Percentiles rank a stretch among this genome's conserved stretches.
phyloP scores from a whole-genome alignment of 768 basidiomycete species.

The Sporobolomyces pararoseus region DNA sequence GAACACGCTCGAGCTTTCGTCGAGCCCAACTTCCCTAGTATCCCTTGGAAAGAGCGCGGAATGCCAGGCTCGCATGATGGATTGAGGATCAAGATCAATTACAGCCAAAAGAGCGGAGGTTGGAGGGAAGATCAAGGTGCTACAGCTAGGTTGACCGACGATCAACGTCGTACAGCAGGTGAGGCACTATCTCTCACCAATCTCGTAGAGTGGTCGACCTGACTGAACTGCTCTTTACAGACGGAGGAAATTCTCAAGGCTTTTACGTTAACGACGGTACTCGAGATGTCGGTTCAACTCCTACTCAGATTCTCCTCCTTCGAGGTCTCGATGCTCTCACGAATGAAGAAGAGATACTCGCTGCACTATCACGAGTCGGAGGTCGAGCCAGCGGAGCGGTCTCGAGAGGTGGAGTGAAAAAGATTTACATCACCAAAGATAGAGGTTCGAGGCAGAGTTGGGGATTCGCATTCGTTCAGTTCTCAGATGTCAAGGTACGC shows the following conservation, averaged over 20 bases:
- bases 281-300: conserved; percentile 85
- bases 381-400: conserved; percentile 53
- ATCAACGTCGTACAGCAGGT: conserved; percentile 22
- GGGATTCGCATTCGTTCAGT: conserved; percentile 92
- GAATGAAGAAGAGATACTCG: conserved; percentile 78
- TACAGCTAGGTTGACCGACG: conserved; percentile 53
- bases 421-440: conserved; percentile 85
- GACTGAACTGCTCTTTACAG: conserved; percentile 51
- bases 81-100: conserved; percentile 90
- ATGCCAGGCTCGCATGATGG: conserved; percentile 69
- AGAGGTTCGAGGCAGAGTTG: conserved; percentile 79
- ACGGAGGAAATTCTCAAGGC: conserved; percentile 57
- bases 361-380: conserved; percentile 75
- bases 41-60: conserved; percentile 85
- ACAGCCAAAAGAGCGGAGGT: conserved; percentile 52
- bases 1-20: conserved; percentile 88
- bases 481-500: conserved; percentile 73
- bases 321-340: conserved; percentile 85
- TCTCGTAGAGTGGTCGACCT: neutral
- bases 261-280: conserved; percentile 78
- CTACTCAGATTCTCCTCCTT: conserved; percentile 74
- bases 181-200: neutral
- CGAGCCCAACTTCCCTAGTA: conserved; percentile 81
- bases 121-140: conserved; percentile 60
- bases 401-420: conserved; percentile 67